A percentile compares a stretch with the other conserved stretches of the same genome.
phyloP scores from a whole-genome alignment of 2,329 filamentous ascomycete genomes.

The Talaromyces funiculosus region DNA sequence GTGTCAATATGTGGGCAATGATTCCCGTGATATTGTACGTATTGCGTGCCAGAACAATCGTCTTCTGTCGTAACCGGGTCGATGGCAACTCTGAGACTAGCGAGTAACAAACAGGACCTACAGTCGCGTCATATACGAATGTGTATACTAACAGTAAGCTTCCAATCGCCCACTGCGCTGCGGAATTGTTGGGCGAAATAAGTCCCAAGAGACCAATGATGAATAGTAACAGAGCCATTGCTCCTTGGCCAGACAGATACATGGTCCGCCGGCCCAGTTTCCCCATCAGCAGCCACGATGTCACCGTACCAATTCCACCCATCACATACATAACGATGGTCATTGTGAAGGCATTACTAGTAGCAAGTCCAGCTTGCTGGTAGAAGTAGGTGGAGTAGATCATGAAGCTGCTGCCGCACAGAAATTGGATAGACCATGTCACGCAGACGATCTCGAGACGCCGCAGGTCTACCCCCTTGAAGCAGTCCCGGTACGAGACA shows the following conservation, averaged over 20 bases:
- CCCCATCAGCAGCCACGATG: constrained; percentile 44
- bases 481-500: neutral
- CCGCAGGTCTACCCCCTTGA: constrained; percentile 1
- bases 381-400: constrained; percentile 47
- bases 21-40: constrained; percentile 36
- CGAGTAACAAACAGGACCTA: constrained; percentile 30
- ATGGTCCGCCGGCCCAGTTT: constrained; percentile 36
- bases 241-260: constrained; percentile 27
- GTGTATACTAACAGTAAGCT: constrained; percentile 55
- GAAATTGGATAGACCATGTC: constrained; percentile 29
- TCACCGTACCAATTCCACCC: constrained; percentile 46
- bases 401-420: constrained; percentile 28
- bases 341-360: constrained; percentile 32
- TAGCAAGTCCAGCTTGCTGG: constrained; percentile 29
- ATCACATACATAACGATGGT: constrained; percentile 56
- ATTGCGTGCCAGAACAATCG: constrained; percentile 37
- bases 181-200: constrained; percentile 5
- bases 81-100: constrained; percentile 40
- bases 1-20: constrained; percentile 36
- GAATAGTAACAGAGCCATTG: constrained; percentile 22
- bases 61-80: constrained; percentile 40
- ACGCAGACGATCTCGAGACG: neutral
- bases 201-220: neutral
- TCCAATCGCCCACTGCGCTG: constrained; percentile 35
- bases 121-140: constrained; percentile 55